phyloP scores from a whole-genome alignment of 495 filamentous ascomycete genomes.

The Rhypophila decipiens region DNA sequence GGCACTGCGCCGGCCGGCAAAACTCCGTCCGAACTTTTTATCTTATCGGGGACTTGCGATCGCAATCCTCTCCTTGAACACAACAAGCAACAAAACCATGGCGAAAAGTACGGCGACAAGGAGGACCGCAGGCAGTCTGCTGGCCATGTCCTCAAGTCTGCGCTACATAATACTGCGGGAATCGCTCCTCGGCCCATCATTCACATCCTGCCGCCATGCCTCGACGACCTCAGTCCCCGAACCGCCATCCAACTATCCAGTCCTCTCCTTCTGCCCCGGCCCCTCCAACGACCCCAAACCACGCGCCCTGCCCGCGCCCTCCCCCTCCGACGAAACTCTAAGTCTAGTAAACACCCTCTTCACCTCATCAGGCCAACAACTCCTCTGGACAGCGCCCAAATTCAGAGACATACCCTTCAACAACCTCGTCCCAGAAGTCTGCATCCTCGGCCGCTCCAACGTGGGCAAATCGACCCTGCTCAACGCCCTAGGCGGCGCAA shows the following conservation, averaged over 20 bases:
- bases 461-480: slow-evolving; percentile 87
- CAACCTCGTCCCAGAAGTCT: slow-evolving; percentile 51
- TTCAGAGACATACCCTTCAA: slow-evolving; percentile 62
- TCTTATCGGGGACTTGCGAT: neutral
- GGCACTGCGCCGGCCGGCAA: slow-evolving; percentile 10
- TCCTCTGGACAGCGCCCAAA: slow-evolving; percentile 63
- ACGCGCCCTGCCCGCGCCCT: slow-evolving; percentile 10
- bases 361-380: slow-evolving; percentile 49
- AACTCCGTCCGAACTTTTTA: neutral
- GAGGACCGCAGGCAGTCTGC: slow-evolving; percentile 1
- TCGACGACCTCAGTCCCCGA: neutral
- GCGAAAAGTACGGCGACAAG: neutral
- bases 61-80: neutral
- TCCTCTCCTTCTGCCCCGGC: slow-evolving; percentile 22
- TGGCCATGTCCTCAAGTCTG: slow-evolving; percentile 13
- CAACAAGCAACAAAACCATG: slow-evolving; percentile 2
- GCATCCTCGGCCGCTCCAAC: slow-evolving; percentile 70
- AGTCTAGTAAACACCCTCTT: slow-evolving; percentile 55
- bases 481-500: slow-evolving; percentile 67
- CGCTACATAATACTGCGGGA: slow-evolving; percentile 7
- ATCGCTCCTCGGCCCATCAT: neutral
- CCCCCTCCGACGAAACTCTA: slow-evolving; percentile 13
- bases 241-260: neutral
- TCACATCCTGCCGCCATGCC: neutral
- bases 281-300: slow-evolving; percentile 29